Evolutionary conservation across 805 yeast genomes (phyloP).

Genomic region (Pichia heedii): DNA sequence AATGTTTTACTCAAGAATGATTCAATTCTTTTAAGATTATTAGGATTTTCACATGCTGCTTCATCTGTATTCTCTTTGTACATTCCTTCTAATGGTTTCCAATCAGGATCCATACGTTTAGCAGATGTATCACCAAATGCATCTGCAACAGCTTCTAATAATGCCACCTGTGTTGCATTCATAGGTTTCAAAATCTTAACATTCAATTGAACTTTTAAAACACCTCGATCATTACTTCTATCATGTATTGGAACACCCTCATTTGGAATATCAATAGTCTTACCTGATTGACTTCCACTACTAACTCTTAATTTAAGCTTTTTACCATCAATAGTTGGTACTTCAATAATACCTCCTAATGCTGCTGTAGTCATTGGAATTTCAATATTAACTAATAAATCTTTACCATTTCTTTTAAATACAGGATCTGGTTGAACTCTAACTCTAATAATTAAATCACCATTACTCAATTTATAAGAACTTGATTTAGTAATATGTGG

Average conservation of each 20-base stretch:
- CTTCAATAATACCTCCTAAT: constrained; percentile 79
- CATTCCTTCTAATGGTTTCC: constrained; percentile 29
- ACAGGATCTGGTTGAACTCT: constrained; percentile 65
- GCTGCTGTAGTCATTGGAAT: constrained; percentile 95
- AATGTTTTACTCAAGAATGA: constrained; percentile 50
- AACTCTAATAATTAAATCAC: constrained; percentile 81
- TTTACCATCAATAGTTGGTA: constrained; percentile 81
- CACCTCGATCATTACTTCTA: constrained; percentile 48
- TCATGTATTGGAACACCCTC: constrained; percentile 71
- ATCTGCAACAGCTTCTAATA: constrained; percentile 92
- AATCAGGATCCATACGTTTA: constrained; percentile 49
- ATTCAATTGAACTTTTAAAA: constrained; percentile 63
- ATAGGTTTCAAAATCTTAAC: constrained; percentile 67
- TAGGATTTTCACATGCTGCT: constrained; percentile 31
- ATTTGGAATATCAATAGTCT: constrained; percentile 65
- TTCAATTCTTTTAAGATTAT: constrained; percentile 47
- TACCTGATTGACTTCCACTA: constrained; percentile 75
- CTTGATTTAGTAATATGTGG: constrained; percentile 71
- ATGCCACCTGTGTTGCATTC: constrained; percentile 76
- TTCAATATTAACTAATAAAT: constrained; percentile 54
- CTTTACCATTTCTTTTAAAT: constrained; percentile 59
- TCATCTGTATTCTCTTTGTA: constrained; percentile 5
- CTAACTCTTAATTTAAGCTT: constrained; percentile 71
- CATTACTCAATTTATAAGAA: constrained; percentile 60
- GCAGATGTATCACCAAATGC: constrained; percentile 77